These are phyloP conservation scores for Ustilago sp. DNA, from an alignment of 1,284 basidiomycete species.

Conservation along the genomic window DNA sequence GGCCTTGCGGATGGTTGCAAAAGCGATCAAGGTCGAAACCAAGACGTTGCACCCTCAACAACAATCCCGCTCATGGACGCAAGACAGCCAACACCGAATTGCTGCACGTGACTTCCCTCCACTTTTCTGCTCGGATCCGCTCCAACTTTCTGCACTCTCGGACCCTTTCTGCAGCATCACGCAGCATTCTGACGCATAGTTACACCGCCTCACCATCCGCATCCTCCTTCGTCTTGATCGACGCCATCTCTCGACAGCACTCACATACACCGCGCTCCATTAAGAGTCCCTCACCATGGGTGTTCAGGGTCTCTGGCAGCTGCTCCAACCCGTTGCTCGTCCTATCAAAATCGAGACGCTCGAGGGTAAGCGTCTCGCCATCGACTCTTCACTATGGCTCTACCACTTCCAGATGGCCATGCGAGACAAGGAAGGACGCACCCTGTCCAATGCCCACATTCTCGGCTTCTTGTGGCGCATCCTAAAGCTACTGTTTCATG, in stretches of 20 bases:
- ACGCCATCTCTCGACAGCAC: background rate
- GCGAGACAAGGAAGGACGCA: constrained; percentile 94
- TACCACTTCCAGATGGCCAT: constrained; percentile 86
- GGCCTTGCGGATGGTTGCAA: too few species aligned
- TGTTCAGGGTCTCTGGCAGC: constrained; percentile 69
- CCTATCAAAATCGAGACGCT: constrained; percentile 69
- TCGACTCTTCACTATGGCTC: constrained; percentile 99
- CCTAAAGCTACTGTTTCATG: constrained; percentile 92
- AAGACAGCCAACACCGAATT: background rate
- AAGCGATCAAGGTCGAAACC: background rate
- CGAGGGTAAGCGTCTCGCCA: constrained; percentile 71
- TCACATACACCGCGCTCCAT: background rate
- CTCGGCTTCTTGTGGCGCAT: constrained; percentile 86
- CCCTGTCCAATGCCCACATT: constrained; percentile 91
- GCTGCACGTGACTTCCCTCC: background rate
- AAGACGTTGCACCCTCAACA: background rate
- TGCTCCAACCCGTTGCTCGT: constrained; percentile 69
- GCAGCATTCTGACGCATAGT: background rate
- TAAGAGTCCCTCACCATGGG: constrained; percentile 55
- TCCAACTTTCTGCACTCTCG: background rate
- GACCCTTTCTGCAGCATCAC: constrained; percentile 2
- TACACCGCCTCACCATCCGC: background rate
- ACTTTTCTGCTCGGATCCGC: background rate
- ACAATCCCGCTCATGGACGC: background rate
- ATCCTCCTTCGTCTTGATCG: background rate